phyloP scores from a whole-genome alignment of 257 asterid species.

The Solanum chilense region DNA sequence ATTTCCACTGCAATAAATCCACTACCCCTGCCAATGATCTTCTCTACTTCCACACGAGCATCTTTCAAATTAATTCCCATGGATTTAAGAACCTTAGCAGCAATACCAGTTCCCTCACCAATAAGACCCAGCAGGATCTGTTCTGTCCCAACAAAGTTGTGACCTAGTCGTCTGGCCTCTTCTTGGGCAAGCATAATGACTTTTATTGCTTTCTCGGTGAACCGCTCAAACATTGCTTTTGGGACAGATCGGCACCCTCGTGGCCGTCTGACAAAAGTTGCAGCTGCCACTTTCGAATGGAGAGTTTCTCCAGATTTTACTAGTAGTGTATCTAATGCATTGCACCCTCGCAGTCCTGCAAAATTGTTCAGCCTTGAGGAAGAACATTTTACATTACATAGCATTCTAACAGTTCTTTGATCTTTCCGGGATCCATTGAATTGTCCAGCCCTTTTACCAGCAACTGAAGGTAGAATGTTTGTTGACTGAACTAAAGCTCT shows the following conservation, averaged over 20 bases:
- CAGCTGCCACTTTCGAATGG: constrained; percentile 56
- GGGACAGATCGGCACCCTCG: constrained; percentile 39
- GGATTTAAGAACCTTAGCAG: constrained; percentile 95
- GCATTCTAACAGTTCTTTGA: constrained; percentile 39
- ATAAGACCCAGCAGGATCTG: constrained; percentile 89
- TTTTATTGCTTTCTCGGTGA: constrained; percentile 91
- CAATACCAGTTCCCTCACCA: constrained; percentile 98
- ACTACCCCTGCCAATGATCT: constrained; percentile 92
- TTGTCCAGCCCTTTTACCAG: constrained; percentile 36
- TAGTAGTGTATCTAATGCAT: constrained; percentile 50
- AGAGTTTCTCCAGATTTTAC: constrained; percentile 32
- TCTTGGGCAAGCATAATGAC: constrained; percentile 98
- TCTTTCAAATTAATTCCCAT: constrained; percentile 94
- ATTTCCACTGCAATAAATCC: constrained; percentile 98
- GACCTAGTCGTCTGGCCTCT: constrained; percentile 96
- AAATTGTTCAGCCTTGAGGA: constrained; percentile 36
- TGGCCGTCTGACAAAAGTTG: constrained; percentile 27
- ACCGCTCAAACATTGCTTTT: constrained; percentile 94
- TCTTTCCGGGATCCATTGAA: constrained; percentile 34
- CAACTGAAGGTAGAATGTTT: constrained; percentile 44
- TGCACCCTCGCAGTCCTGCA: constrained; percentile 59
- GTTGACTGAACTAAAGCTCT: constrained; percentile 57
- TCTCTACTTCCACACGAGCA: constrained; percentile 97
- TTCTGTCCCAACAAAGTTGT: constrained; percentile 92
- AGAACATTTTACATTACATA: constrained; percentile 24